phyloP scores from a whole-genome alignment of 495 filamentous ascomycete genomes.

The Penicillium lividum region DNA sequence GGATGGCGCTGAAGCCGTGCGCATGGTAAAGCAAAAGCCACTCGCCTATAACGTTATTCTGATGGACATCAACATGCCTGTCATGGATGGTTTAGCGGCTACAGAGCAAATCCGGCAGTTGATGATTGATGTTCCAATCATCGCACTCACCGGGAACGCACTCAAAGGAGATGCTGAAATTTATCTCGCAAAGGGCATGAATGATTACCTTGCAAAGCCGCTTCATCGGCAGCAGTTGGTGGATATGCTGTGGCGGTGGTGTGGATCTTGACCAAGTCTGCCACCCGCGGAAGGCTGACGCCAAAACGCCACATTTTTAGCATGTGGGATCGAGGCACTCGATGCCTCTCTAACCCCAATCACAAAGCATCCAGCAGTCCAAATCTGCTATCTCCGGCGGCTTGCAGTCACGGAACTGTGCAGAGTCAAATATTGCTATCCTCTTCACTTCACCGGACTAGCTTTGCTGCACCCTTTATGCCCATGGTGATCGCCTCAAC shows the following conservation, averaged over 20 bases:
- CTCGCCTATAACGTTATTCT: constrained; percentile 56
- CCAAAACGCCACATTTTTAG: background rate
- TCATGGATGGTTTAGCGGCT: constrained; percentile 67
- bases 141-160: constrained; percentile 66
- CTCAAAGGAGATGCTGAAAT: constrained; percentile 59
- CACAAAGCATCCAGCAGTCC: background rate
- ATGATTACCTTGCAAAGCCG: constrained; percentile 63
- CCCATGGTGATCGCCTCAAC: no score
- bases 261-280: constrained; percentile 21
- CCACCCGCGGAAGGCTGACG: background rate
- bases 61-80: constrained; percentile 72
- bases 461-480: no score
- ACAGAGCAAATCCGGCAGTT: constrained; percentile 62
- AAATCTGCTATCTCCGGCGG: no score
- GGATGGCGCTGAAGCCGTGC: constrained; percentile 59
- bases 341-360: background rate
- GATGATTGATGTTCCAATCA: constrained; percentile 53
- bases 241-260: constrained; percentile 40
- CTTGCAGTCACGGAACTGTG: no score
- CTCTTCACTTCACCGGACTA: background rate
- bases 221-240: constrained; percentile 50
- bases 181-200: constrained; percentile 62
- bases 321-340: background rate
- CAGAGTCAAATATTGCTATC: background rate
- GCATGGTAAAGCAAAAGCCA: constrained; percentile 50